Base-by-base conservation (phyloP, 2,329 filamentous ascomycete species). In the Monosporascus sp. region DNA sequence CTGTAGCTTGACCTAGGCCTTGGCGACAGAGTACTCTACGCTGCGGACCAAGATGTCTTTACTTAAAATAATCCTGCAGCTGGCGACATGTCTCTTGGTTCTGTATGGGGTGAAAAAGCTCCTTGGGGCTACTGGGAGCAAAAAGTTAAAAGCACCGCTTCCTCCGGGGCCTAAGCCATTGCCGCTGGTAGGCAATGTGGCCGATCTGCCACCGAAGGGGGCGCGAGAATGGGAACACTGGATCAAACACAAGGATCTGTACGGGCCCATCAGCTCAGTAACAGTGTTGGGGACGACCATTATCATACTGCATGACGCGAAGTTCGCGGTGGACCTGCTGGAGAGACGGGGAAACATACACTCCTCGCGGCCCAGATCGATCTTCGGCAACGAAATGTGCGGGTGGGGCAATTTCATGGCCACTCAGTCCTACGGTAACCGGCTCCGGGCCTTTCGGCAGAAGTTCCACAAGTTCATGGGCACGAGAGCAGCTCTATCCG, bases 81-180 rank as follows among this genome's bases (percentile, higher is more conserved):
- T 43, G 14, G 39, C 39, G 6, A 20, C 39, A 9, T 8, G 5
- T 4, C 18, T 43, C 17, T 5, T 43, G n/a, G 18, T 43, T 20
- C 11, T 43, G 2, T 43, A 18, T 20, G 39, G 39, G 18, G 39
- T 9, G 9, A 43, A 6, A 18, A 18, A 24, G 22, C 39, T 43
- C 17, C 39, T 43, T 14, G 22, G 22, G 39, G 4, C 39, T 18
- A 3, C n/a, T 3, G 2, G 15, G n/a, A 18, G 37, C 18, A 39
- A 43, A 5, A 20, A 11, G 39, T 2, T 14, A 8, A 43, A 20
- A 14, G 39, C 39, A 18, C 51, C 43, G 44, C 53, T 78, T 0
- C 79, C 78, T 1, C 79, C 78, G 2, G 79, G 79, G 0, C 79
- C 79, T 0, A 76, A 68, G 37, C 71, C 70, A 0, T 60, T 74